phyloP scores from a whole-genome alignment of 129 eudicot species.

The Flaveria bidentis region DNA sequence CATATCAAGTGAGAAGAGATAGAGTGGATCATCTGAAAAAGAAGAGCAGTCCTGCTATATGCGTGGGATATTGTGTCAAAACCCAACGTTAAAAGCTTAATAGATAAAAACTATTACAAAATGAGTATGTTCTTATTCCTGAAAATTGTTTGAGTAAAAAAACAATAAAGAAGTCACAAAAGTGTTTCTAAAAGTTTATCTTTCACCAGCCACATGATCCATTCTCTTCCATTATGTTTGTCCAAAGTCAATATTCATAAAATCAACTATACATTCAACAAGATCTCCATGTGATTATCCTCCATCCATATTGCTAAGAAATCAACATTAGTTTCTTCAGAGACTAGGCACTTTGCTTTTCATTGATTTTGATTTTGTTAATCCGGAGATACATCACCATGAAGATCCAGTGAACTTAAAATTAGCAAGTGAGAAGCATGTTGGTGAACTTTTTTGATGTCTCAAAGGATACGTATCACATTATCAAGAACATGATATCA shows the following conservation, averaged over 20 bases:
- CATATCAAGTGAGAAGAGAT: neutral
- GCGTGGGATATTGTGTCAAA: neutral
- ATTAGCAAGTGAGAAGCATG: neutral
- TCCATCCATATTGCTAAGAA: neutral
- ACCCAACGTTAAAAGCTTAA: neutral
- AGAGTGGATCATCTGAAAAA: neutral
- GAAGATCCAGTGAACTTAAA: neutral
- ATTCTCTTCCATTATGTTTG: neutral
- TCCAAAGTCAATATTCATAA: neutral
- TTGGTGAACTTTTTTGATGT: neutral
- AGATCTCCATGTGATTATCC: neutral
- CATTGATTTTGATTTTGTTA: neutral
- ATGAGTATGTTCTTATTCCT: neutral
- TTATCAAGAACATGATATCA: neutral
- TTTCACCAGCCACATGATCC: neutral
- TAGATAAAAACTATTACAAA: neutral
- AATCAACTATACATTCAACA: neutral
- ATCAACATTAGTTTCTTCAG: neutral
- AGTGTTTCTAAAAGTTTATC: neutral
- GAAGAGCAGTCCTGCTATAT: neutral
- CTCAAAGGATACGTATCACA: slow-evolving; percentile 13
- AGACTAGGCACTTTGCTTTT: neutral
- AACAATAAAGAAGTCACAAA: neutral
- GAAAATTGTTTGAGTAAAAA: neutral
- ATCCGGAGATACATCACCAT: neutral